phyloP scores from a whole-genome alignment of 495 filamentous ascomycete genomes.

The Xylaria bambusicola region DNA sequence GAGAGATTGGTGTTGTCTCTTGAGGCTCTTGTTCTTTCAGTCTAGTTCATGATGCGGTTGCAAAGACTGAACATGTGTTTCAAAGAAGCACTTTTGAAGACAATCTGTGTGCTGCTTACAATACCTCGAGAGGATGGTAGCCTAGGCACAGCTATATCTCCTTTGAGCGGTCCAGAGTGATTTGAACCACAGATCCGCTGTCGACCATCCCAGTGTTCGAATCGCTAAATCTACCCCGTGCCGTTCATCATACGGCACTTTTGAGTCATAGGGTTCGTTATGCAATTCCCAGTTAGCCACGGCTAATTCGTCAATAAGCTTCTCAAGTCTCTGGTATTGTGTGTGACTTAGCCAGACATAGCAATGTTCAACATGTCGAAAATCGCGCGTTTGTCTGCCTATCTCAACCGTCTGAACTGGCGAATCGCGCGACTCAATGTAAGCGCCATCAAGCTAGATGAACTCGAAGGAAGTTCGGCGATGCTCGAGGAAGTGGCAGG shows the following conservation, averaged over 20 bases:
- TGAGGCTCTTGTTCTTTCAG: conserved; percentile 13
- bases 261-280: background rate
- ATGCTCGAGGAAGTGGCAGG: background rate
- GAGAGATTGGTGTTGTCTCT: conserved; percentile 8
- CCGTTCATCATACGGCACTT: background rate
- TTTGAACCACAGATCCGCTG: conserved; percentile 18
- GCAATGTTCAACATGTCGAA: conserved; percentile 13
- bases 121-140: conserved; percentile 2
- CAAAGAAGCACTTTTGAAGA: background rate
- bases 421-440: conserved; percentile 19
- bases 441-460: conserved; percentile 17
- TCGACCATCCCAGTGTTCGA: background rate
- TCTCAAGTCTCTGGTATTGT: background rate
- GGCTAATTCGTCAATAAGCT: background rate
- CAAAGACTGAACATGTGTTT: conserved; percentile 10
- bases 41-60: conserved; percentile 15
- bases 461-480: conserved; percentile 1
- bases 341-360: conserved; percentile 18
- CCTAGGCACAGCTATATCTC: conserved; percentile 13
- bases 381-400: conserved; percentile 18
- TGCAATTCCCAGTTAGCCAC: background rate
- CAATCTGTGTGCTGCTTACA: background rate
- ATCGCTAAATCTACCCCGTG: conserved; percentile 11
- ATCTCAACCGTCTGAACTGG: conserved; percentile 13
- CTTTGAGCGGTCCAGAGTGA: conserved; percentile 21